A percentile compares a stretch with the other conserved stretches of the same genome.
phyloP scores from a whole-genome alignment of 805 yeast species.

The Starmerella asiatica region DNA sequence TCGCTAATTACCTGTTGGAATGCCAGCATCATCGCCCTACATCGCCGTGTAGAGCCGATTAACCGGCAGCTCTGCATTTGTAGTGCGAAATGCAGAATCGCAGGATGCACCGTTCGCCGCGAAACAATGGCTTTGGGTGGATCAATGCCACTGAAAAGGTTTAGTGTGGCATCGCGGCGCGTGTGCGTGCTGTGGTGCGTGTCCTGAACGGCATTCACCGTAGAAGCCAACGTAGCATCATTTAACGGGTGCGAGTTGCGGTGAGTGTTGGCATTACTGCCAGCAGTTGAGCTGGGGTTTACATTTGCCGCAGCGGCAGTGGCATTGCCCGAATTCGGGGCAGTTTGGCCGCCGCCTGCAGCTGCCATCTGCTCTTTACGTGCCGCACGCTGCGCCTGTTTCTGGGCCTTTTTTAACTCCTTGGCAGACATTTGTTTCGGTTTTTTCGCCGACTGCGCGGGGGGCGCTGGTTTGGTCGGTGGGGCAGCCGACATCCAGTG shows the following conservation, averaged over 20 bases:
- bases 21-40: constrained; percentile 70
- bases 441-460: background rate
- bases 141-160: constrained; percentile 30
- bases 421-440: constrained; percentile 32
- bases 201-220: too few species aligned
- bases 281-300: background rate
- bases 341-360: constrained; percentile 9
- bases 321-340: constrained; percentile 30
- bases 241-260: background rate
- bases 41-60: constrained; percentile 81
- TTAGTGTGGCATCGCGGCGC: constrained; percentile 28
- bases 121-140: constrained; percentile 30
- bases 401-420: constrained; percentile 77
- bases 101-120: constrained; percentile 70
- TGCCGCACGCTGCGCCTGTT: constrained; percentile 87
- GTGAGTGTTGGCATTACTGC: background rate
- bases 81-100: constrained; percentile 61
- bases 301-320: constrained; percentile 30
- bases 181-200: constrained; percentile 33
- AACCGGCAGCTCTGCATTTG: constrained; percentile 71
- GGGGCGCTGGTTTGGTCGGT: background rate
- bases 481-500: background rate
- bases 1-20: constrained; percentile 69
- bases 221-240: background rate
- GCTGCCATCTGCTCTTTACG: constrained; percentile 50